Conservation (phyloP, 345 rosid genomes). For the Populus alba region DNA sequence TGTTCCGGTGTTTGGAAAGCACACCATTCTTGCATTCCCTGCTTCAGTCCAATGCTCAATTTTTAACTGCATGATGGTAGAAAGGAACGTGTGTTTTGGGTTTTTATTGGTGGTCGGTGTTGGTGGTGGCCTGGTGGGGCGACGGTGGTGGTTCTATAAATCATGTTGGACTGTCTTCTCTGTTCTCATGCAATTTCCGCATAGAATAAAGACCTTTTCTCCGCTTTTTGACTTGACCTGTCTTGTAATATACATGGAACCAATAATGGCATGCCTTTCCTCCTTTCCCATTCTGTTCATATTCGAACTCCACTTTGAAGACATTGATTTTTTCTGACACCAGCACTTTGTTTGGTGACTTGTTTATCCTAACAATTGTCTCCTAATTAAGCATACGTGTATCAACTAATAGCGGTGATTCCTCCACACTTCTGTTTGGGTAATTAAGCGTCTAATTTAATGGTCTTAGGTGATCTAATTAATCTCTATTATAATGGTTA, state of each 20-base stretch:
- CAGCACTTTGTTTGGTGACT: neutral
- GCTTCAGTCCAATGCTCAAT: too few species aligned
- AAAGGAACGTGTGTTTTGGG: neutral
- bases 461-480: too few species aligned
- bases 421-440: neutral
- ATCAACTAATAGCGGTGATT: neutral
- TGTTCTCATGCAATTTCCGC: conserved; percentile 4
- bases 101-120: conserved; percentile 3
- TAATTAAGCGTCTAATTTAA: neutral
- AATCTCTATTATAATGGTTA: neutral
- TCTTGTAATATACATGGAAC: neutral
- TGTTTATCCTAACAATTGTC: neutral
- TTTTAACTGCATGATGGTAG: neutral
- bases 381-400: neutral
- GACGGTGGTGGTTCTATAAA: neutral
- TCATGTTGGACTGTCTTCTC: neutral
- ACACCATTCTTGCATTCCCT: neutral
- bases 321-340: neutral
- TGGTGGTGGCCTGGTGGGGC: conserved; percentile 4
- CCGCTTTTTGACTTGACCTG: conserved; percentile 8
- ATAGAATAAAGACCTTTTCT: neutral
- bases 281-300: conserved; percentile 1
- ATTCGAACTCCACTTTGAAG: neutral
- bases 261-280: neutral
- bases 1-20: neutral